Base-by-base conservation (phyloP, 2,329 filamentous ascomycete genomes). In the Epichloe brachyelytri region DNA sequence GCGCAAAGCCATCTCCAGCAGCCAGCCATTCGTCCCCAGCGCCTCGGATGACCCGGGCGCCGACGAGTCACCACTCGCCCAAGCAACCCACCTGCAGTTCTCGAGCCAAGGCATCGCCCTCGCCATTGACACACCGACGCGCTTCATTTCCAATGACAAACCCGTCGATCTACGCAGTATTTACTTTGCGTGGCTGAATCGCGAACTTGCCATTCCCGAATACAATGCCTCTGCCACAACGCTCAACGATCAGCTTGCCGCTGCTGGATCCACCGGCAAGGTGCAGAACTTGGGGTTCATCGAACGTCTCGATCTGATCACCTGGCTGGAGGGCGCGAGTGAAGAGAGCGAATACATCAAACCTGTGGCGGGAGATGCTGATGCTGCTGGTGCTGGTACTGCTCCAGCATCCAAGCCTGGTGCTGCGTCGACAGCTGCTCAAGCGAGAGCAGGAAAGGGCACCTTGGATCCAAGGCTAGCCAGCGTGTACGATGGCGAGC, bases 161-260 rank as follows among this genome's bases (percentile, higher is more conserved):
- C 77, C 85, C 4, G 83, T 95, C 61, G 88, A 96, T 65, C 75
- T 98, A 59, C 88, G 93, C 64, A 93, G 86, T 65, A 91, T 96
- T 69, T 96, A 91, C 73, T 95, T 97, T 64, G 89, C 89, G 51
- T 98, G 89, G 88, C 76, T 87, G 62, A 94, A 96, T 70, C 88
- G 89, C 67, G 91, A 97, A 71, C 82, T 85, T 51, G 82, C 85
- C 50, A 89, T 95, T 58, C 86, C 87, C 11, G 88, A 95, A 60
- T 97, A 97, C 76, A 93, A 96, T 68, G 80, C 85, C 26, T 84
- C 85, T 0, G 86, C 88, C 14, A 83, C 86, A 60, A 77, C 82
- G 58, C 76, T 97, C 51, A 95, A 95, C 65, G 83, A 87, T 48
- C 82, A 88, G 62, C 74, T 96, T 34, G 74, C 72, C 4, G 78